A percentile compares a stretch with the other conserved stretches of the same genome.
Conservation (phyloP, 192 early-diverging fungal species). For the Phycomyces blakesleeanus region DNA sequence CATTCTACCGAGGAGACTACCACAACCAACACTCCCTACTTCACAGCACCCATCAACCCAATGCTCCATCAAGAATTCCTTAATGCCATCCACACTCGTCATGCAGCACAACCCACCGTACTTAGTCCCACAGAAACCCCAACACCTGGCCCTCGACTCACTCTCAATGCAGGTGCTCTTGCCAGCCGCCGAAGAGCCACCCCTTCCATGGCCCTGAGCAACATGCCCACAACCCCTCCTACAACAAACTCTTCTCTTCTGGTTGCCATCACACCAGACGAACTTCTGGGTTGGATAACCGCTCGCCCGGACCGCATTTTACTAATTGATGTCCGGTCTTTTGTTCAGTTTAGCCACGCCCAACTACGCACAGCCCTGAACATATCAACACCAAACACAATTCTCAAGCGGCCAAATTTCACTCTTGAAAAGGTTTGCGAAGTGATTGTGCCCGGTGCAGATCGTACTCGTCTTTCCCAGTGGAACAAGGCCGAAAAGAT, state of each 20-base stretch:
- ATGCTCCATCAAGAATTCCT: constrained; percentile 34
- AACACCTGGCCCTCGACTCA: neutral
- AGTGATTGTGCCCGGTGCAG: constrained; percentile 50
- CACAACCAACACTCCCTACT: constrained; percentile 27
- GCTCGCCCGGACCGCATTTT: neutral
- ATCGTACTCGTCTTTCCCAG: constrained; percentile 39
- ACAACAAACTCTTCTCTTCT: constrained; percentile 4
- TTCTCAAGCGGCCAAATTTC: constrained; percentile 63
- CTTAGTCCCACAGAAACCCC: constrained; percentile 9
- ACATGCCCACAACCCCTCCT: neutral
- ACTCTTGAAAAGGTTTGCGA: constrained; percentile 60
- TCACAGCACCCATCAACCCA: constrained; percentile 36
- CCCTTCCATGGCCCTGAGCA: neutral
- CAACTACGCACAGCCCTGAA: constrained; percentile 60
- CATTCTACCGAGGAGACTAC: neutral
- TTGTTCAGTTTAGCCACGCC: constrained; percentile 46
- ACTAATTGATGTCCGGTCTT: constrained; percentile 60
- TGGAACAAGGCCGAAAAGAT: constrained; percentile 60
- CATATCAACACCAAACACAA: constrained; percentile 68
- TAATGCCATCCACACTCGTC: constrained; percentile 36
- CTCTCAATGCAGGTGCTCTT: constrained; percentile 13
- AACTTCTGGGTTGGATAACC: neutral
- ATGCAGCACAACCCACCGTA: constrained; percentile 20
- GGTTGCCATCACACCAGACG: neutral
- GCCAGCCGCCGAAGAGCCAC: constrained; percentile 12